Evolutionary conservation across 306 rosid genomes (phyloP).

Genomic region (Vigna reflexopilosa): DNA sequence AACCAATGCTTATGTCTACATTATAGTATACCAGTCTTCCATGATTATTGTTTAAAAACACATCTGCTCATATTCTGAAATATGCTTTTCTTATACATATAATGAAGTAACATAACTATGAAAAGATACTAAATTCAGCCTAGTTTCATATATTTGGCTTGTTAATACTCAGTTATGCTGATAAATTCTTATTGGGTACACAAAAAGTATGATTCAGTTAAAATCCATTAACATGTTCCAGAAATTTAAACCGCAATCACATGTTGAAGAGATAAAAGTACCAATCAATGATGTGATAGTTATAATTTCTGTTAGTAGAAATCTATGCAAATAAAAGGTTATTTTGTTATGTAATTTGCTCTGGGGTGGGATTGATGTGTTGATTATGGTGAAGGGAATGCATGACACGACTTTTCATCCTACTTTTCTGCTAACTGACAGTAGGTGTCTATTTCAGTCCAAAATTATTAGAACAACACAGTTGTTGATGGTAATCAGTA

Average conservation of each 20-base stretch:
- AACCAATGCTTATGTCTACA: slow-evolving; percentile 30
- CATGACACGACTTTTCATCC: not conserved
- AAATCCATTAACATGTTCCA: too few relatives aligned
- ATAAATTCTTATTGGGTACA: too few relatives aligned
- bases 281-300: not conserved
- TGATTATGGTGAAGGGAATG: not conserved
- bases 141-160: not conserved
- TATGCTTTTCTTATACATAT: not conserved
- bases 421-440: slow-evolving; percentile 4
- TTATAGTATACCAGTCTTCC: not conserved
- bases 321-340: too few relatives aligned
- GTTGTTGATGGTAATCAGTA: slow-evolving; percentile 19
- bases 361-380: not conserved
- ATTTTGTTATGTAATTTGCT: not conserved
- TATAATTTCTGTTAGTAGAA: not conserved
- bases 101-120: not conserved
- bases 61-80: not conserved
- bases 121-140: not conserved
- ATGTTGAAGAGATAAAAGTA: too few relatives aligned
- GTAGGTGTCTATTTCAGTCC: slow-evolving; percentile 27
- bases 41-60: not conserved
- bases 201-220: too few relatives aligned
- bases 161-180: not conserved
- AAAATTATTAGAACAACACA: slow-evolving; percentile 40
- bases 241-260: too few relatives aligned